Evolutionary conservation across 768 basidiomycete genomes (phyloP).

Genomic region (Mycena vulgaris): DNA sequence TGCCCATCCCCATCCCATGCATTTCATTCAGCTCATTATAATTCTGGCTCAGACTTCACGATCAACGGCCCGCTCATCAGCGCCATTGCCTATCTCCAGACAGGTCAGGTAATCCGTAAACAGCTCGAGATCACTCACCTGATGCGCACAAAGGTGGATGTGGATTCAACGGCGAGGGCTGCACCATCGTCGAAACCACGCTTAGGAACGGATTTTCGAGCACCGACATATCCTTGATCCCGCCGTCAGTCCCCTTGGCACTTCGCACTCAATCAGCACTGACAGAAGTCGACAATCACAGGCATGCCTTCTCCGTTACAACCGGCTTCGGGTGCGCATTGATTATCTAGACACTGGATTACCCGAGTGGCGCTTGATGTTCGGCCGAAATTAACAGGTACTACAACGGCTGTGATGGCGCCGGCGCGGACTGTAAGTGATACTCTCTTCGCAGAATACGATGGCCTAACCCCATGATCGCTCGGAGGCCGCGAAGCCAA

Average conservation of each 20-base stretch:
- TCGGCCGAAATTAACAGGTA: constrained; percentile 46
- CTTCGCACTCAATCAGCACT: neutral
- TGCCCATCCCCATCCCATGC: too few relatives aligned
- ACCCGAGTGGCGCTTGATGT: neutral
- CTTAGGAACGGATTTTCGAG: constrained; percentile 53
- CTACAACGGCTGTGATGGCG: constrained; percentile 59
- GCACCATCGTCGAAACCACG: constrained; percentile 52
- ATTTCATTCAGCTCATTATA: neutral
- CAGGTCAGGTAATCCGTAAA: neutral
- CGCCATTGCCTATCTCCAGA: constrained; percentile 50
- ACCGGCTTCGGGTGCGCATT: constrained; percentile 55
- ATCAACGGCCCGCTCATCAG: constrained; percentile 44
- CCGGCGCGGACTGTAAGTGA: constrained; percentile 60
- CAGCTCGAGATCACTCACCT: neutral
- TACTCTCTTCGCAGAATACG: neutral
- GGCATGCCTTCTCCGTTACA: constrained; percentile 58
- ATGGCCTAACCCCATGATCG: neutral
- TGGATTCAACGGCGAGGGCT: constrained; percentile 54
- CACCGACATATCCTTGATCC: constrained; percentile 52
- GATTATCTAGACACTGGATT: neutral
- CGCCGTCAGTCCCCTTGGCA: constrained; percentile 43
- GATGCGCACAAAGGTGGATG: constrained; percentile 43
- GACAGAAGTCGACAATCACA: constrained; percentile 38
- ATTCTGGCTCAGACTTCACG: constrained; percentile 31
- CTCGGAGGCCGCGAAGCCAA: constrained; percentile 50